These are phyloP conservation scores for Iberis amara DNA, from an alignment of 441 rosid genomes.

Conservation along the genomic window DNA sequence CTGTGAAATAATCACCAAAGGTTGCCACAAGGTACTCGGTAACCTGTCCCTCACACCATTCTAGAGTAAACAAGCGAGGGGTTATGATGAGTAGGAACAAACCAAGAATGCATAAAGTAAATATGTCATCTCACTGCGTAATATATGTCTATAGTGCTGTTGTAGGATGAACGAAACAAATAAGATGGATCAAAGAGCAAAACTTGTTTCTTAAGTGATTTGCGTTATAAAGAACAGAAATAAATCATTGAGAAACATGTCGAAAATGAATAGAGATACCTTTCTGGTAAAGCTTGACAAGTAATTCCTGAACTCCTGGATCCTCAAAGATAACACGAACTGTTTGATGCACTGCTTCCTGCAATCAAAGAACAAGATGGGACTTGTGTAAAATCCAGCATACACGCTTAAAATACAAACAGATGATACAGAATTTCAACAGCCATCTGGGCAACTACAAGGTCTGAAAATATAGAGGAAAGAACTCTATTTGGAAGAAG, in stretches of 20 bases:
- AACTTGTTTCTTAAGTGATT: conserved; percentile 6
- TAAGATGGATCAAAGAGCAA: background rate
- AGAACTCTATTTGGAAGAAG: conserved; percentile 3
- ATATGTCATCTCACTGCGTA: conserved; percentile 3
- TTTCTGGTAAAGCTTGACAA: conserved; percentile 89
- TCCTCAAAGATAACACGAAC: conserved; percentile 93
- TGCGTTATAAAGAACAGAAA: too few relatives aligned
- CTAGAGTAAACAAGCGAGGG: conserved; percentile 43
- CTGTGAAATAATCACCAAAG: conserved; percentile 89
- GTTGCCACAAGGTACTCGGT: conserved; percentile 92
- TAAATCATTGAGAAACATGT: too few relatives aligned
- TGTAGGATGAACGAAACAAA: conserved; percentile 5
- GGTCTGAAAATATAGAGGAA: background rate
- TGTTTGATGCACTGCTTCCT: conserved; percentile 96
- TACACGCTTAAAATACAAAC: background rate
- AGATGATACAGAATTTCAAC: too few relatives aligned
- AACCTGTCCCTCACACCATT: conserved; percentile 95
- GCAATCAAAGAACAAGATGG: conserved; percentile 25
- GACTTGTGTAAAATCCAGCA: conserved; percentile 11
- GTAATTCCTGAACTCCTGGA: conserved; percentile 94
- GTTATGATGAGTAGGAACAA: conserved; percentile 18
- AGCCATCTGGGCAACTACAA: conserved; percentile 18
- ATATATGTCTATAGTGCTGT: conserved; percentile 11
- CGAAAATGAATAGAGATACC: conserved; percentile 44
- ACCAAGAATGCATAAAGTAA: conserved; percentile 3